These are phyloP conservation scores for Gamsiella multidivaricata DNA, from an alignment of 192 early-diverging fungal genomes.

Conservation along the genomic window DNA sequence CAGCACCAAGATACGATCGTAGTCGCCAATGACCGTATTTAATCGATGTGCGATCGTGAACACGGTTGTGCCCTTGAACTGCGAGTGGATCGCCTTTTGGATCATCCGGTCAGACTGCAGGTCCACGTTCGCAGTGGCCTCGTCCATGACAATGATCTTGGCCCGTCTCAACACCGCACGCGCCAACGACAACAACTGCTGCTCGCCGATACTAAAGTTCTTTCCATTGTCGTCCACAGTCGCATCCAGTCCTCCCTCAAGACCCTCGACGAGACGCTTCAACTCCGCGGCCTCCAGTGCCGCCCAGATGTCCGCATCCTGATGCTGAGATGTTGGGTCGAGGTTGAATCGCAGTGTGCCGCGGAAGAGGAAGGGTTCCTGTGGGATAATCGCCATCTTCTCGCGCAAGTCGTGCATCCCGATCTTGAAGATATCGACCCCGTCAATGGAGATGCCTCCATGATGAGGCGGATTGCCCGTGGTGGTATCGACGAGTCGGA, in stretches of 20 bases:
- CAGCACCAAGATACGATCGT: conserved; percentile 61
- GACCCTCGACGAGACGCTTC: conserved; percentile 64
- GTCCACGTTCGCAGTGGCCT: conserved; percentile 50
- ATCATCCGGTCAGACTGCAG: conserved; percentile 38
- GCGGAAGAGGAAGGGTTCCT: conserved; percentile 71
- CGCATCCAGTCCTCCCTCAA: conserved; percentile 76
- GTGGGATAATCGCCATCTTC: conserved; percentile 69
- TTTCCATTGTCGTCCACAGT: conserved; percentile 79
- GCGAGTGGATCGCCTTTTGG: conserved; percentile 45
- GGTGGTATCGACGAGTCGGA: conserved; percentile 73
- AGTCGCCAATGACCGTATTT: conserved; percentile 58
- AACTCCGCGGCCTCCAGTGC: conserved; percentile 76
- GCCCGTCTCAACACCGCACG: conserved; percentile 75
- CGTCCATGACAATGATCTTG: conserved; percentile 71
- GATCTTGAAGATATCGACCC: conserved; percentile 67
- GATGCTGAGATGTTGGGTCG: conserved; percentile 60
- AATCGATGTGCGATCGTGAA: conserved; percentile 71
- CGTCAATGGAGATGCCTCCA: conserved; percentile 71
- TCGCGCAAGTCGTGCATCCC: conserved; percentile 67
- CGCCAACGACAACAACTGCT: conserved; percentile 75
- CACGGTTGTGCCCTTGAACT: conserved; percentile 56
- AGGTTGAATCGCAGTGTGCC: conserved; percentile 67
- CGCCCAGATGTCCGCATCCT: conserved; percentile 72
- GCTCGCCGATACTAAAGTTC: conserved; percentile 85
- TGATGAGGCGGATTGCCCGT: conserved; percentile 35